phyloP scores from a whole-genome alignment of 2,329 filamentous ascomycete species.

The Fusarium heterosporum region DNA sequence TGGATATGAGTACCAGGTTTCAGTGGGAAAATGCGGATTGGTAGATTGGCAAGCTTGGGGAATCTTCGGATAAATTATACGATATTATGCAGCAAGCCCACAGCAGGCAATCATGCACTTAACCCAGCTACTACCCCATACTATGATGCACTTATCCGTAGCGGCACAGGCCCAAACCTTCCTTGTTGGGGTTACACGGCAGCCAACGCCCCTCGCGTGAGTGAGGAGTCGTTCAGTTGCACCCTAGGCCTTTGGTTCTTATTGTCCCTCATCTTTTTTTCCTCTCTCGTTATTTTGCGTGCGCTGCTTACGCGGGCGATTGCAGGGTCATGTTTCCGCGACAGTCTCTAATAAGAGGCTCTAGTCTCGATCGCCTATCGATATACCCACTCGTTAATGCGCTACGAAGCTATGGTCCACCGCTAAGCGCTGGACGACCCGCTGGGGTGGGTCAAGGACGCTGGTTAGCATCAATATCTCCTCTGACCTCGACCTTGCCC shows the following conservation, averaged over 20 bases:
- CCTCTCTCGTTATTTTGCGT: neutral
- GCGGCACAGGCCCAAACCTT: conserved; percentile 24
- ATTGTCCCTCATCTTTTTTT: conserved; percentile 9
- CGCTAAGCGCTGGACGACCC: conserved; percentile 37
- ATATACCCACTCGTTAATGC: conserved; percentile 37
- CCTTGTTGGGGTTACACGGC: conserved; percentile 41
- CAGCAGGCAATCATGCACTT: conserved; percentile 1
- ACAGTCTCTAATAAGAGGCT: conserved; percentile 43
- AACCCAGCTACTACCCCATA: conserved; percentile 27
- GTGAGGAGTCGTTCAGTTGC: conserved; percentile 32
- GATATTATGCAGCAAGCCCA: conserved; percentile 17
- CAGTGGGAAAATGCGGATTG: conserved; percentile 39
- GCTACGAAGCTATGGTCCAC: conserved; percentile 43
- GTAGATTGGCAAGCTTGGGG: conserved; percentile 36
- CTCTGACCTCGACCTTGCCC: conserved; percentile 18
- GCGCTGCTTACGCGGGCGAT: conserved; percentile 10
- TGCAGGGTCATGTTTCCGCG: conserved; percentile 48
- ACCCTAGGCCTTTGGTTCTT: conserved; percentile 20
- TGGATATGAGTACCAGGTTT: conserved; percentile 34
- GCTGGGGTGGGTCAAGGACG: conserved; percentile 43
- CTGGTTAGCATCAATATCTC: conserved; percentile 43
- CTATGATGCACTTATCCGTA: conserved; percentile 32
- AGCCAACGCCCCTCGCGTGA: conserved; percentile 34
- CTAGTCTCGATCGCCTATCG: conserved; percentile 40
- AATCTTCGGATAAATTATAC: conserved; percentile 41